These are phyloP conservation scores for Aquilaria malaccensis DNA, from an alignment of 345 rosid genomes.

Conservation along the genomic window DNA sequence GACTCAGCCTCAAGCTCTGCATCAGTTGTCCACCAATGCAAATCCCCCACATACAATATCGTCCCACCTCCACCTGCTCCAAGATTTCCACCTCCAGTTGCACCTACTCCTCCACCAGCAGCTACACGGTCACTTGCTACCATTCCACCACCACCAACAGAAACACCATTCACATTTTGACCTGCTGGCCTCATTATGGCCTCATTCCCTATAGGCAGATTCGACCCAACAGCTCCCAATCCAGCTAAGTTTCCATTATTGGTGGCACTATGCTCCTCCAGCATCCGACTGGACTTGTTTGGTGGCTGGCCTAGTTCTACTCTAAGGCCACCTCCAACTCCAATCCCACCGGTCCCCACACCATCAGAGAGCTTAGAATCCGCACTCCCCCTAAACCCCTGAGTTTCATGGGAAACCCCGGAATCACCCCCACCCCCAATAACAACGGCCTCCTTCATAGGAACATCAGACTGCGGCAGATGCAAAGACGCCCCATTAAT, in stretches of 20 bases:
- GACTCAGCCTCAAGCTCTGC: constrained; percentile 63
- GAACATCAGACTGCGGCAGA: constrained; percentile 19
- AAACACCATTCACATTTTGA: neutral
- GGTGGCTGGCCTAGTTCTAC: constrained; percentile 49
- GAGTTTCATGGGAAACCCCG: constrained; percentile 28
- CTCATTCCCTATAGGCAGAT: constrained; percentile 21
- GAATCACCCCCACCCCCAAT: constrained; percentile 18
- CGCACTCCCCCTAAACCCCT: constrained; percentile 33
- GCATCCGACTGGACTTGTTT: constrained; percentile 24
- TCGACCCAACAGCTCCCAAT: constrained; percentile 26
- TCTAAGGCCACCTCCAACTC: constrained; percentile 41
- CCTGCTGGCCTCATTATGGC: constrained; percentile 27
- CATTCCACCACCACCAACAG: constrained; percentile 16
- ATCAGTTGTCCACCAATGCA: constrained; percentile 97
- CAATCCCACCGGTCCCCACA: constrained; percentile 16
- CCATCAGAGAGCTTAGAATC: constrained; percentile 25
- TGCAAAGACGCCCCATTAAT: constrained; percentile 19
- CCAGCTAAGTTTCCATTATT: constrained; percentile 11
- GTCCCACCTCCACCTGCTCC: constrained; percentile 34
- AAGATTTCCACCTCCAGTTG: constrained; percentile 27
- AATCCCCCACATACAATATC: constrained; percentile 68
- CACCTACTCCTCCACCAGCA: constrained; percentile 15
- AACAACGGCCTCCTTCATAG: constrained; percentile 35
- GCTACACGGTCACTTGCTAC: constrained; percentile 16
- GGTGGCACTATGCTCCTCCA: constrained; percentile 29